A percentile compares a stretch with the other conserved stretches of the same genome.
Evolutionary conservation across 345 rosid genomes (phyloP).

Genomic region (Arabidopsis thaliana): TAIR10.1 NC_003075.7:15972501-15973000

Average conservation of each 20-base stretch:
- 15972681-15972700: constrained; percentile 68
- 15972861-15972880: not conserved
- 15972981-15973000: constrained; percentile 95
- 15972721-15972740: not conserved
- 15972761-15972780: not conserved
- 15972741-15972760: not conserved
- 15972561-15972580: constrained; percentile 87
- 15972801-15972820: constrained; percentile 86
- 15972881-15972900: not conserved
- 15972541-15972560: constrained; percentile 80
- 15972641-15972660: constrained; percentile 53
- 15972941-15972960: constrained; percentile 90
- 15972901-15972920: constrained; percentile 23
- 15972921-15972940: constrained; percentile 93
- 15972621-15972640: constrained; percentile 85
- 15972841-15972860: constrained; percentile 50
- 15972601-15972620: constrained; percentile 73
- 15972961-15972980: constrained; percentile 84
- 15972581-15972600: constrained; percentile 91
- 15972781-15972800: constrained; percentile 88
- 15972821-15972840: constrained; percentile 67
- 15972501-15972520: constrained; percentile 81
- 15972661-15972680: constrained; percentile 86
- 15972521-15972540: constrained; percentile 90
- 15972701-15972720: not conserved